phyloP scores from a whole-genome alignment of 2,329 filamentous ascomycete species.

The Pseudogymnoascus sp. region DNA sequence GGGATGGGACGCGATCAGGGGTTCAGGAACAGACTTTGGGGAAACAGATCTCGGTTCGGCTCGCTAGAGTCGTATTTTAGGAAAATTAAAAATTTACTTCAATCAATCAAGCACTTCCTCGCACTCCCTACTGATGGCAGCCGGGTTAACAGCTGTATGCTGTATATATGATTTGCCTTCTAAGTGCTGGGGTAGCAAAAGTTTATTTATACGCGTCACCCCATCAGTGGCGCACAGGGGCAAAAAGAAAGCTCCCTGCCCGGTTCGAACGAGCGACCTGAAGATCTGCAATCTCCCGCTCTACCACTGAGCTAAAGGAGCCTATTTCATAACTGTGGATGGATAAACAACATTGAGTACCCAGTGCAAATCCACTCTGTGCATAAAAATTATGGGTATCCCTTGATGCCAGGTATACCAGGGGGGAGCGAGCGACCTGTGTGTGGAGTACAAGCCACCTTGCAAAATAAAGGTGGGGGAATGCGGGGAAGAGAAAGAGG shows the following conservation, averaged over 20 bases:
- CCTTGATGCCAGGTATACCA: neutral
- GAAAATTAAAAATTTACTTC: neutral
- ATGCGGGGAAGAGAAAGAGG: slow-evolving; percentile 5
- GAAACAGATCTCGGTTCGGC: neutral
- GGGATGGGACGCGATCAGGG: neutral
- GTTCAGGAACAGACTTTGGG: neutral
- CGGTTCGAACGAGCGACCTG: slow-evolving; percentile 12
- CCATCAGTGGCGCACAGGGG: neutral
- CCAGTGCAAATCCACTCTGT: neutral
- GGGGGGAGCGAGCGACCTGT: neutral
- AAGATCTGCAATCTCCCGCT: slow-evolving; percentile 13
- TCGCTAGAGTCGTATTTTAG: slow-evolving; percentile 1
- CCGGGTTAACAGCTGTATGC: neutral
- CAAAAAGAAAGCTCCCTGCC: slow-evolving; percentile 10
- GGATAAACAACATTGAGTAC: neutral
- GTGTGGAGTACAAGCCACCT: slow-evolving; percentile 5
- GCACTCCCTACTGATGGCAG: neutral
- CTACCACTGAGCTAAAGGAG: slow-evolving; percentile 13
- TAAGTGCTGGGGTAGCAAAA: neutral
- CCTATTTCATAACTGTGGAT: neutral
- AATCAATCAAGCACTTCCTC: neutral
- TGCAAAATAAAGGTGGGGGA: neutral
- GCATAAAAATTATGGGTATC: neutral
- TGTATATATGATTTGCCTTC: neutral
- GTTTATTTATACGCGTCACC: neutral